Evolutionary conservation across 768 basidiomycete species (phyloP).

Genomic region (Gloeophyllum trabeum): DNA sequence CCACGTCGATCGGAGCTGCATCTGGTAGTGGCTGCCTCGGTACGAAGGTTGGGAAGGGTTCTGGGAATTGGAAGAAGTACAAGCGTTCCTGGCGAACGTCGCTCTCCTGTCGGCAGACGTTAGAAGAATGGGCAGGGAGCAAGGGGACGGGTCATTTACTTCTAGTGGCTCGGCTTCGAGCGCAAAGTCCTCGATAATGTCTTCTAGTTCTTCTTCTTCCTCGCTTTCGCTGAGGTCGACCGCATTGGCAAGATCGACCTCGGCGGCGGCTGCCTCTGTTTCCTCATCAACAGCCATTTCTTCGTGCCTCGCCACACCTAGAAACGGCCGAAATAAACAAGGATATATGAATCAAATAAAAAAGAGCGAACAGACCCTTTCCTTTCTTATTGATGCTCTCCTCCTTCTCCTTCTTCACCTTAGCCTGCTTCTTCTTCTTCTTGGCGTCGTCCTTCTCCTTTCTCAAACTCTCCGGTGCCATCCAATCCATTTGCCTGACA

Average conservation of each 20-base stretch:
- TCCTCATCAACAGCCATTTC: conserved; percentile 14
- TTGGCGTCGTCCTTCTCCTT: conserved; percentile 31
- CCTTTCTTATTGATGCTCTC: conserved; percentile 14
- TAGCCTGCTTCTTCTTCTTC: conserved; percentile 19
- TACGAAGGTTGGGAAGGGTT: conserved; percentile 69
- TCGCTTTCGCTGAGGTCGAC: conserved; percentile 67
- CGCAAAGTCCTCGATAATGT: conserved; percentile 63
- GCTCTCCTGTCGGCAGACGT: conserved; percentile 29
- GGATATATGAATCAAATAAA: not conserved
- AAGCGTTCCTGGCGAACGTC: conserved; percentile 50
- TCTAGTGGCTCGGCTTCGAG: conserved; percentile 25
- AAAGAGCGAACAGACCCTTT: conserved; percentile 18
- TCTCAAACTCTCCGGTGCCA: conserved; percentile 70
- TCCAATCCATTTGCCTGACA: conserved; percentile 73
- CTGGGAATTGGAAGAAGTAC: conserved; percentile 87
- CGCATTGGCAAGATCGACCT: conserved; percentile 43
- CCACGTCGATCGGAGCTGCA: conserved; percentile 22
- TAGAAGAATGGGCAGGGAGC: conserved; percentile 1
- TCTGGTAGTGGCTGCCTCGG: conserved; percentile 20
- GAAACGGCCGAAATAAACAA: not conserved
- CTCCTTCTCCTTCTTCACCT: conserved; percentile 35
- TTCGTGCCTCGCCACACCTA: conserved; percentile 9
- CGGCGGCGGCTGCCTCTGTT: conserved; percentile 12
- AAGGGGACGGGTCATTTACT: conserved; percentile 18
- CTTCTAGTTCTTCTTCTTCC: conserved; percentile 71